Evolutionary conservation across 2,329 filamentous ascomycete genomes (phyloP), one percentile per base, ranked within the genome.

Genomic region (Calonectria hawksworthii): DNA sequence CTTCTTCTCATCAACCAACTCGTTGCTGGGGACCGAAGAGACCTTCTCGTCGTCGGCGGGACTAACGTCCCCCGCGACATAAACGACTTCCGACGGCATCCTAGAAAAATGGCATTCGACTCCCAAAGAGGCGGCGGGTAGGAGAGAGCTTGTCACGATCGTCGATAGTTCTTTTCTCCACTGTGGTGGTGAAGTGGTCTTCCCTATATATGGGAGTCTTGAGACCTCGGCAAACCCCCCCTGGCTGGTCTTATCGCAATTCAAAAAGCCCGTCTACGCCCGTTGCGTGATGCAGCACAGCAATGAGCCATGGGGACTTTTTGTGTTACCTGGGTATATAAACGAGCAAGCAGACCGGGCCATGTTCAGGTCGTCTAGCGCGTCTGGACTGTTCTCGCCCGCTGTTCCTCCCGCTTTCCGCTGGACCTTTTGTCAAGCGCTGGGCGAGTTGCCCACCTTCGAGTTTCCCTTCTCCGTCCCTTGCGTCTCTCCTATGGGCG

Each of bases 21-120:
- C 72, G 10, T 67, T 41, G 65, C 74, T 75, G 6, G 73, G 41
- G 6, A 67, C 77, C 13, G 80, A 65, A 51, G 82, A 76, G 63
- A 82, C 78, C 71, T 84, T 82, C 11, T 80, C 81, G 76, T 83
- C 41, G 18, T n/a, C 82, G 47, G 81, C 74, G 6, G 67, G 51
- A 18, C 38, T 36, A 21, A 47, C 36, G 16, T 63, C 73, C n/a
- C 67, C 68, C 13, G 28, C 28, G 47, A 68, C 38, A 2, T 54
- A n/a, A 38, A 47, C 26, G 23, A 61, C 28, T n/a, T 63, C 41
- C 9, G 64, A 21, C 32, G 65, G n/a, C 64, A 68, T 74, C 18
- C 18, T 64, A 26, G 21, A 44, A n/a, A 47, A 30, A 69, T 26
- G 28, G 52, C 38, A 47, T 23, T 41, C 36, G 63, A 32, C 26